These are phyloP conservation scores for Kodamaea fukazawae DNA, from an alignment of 805 yeast genomes.

Conservation along the genomic window DNA sequence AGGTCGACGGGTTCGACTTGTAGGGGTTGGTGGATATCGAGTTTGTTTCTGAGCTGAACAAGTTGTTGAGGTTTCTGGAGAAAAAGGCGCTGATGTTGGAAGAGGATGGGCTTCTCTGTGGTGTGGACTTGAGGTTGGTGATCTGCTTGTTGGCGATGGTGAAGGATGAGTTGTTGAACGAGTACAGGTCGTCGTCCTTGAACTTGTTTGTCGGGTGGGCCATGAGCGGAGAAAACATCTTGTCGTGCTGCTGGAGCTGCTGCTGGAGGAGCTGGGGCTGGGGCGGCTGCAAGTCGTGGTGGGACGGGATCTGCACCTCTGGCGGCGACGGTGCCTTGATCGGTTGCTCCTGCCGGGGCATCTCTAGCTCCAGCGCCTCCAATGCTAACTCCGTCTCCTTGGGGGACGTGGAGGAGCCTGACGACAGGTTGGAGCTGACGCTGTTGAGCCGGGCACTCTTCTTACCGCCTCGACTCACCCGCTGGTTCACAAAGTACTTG, in stretches of 20 bases:
- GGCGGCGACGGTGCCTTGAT: too few species aligned
- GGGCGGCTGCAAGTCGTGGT: too few species aligned
- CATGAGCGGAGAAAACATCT: too few species aligned
- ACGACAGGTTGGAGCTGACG: not conserved
- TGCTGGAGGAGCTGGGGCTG: too few species aligned
- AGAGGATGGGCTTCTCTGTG: constrained; percentile 9
- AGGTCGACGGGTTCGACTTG: constrained; percentile 33
- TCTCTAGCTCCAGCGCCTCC: too few species aligned
- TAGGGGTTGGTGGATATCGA: constrained; percentile 25
- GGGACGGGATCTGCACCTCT: too few species aligned
- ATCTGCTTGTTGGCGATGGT: constrained; percentile 22
- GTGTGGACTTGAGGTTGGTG: not conserved
- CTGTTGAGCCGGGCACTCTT: constrained; percentile 12
- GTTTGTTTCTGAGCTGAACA: constrained; percentile 12
- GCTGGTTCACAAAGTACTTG: constrained; percentile 55
- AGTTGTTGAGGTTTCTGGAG: constrained; percentile 14
- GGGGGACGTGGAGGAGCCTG: not conserved
- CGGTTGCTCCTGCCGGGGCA: too few species aligned
- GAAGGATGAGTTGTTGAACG: constrained; percentile 36
- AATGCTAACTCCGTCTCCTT: too few species aligned
- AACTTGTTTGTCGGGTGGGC: too few species aligned
- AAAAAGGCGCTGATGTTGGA: constrained; percentile 14
- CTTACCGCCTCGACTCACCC: constrained; percentile 48
- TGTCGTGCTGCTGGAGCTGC: too few species aligned
- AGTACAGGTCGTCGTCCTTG: constrained; percentile 25